These are phyloP conservation scores for Epichloe sp. DNA, from an alignment of 2,329 filamentous ascomycete species.

Conservation along the genomic window DNA sequence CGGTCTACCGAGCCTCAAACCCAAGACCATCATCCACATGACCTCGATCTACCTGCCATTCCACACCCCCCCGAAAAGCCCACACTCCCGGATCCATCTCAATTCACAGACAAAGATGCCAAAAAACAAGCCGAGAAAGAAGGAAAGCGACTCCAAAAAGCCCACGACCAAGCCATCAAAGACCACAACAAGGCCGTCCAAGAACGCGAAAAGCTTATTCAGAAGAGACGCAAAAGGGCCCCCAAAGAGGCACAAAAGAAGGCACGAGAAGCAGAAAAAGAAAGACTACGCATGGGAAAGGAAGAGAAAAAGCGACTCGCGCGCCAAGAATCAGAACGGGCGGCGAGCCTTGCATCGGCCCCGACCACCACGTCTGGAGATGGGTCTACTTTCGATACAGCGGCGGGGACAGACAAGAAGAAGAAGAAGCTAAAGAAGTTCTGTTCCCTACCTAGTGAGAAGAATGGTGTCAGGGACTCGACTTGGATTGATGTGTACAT, in stretches of 20 bases:
- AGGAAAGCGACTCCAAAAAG: constrained; percentile 46
- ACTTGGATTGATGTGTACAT: constrained; percentile 73
- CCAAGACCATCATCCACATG: background rate
- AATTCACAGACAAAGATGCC: constrained; percentile 49
- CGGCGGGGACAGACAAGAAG: background rate
- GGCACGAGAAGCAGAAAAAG: constrained; percentile 27
- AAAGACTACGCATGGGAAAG: constrained; percentile 20
- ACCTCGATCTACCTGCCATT: constrained; percentile 26
- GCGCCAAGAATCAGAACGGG: constrained; percentile 12
- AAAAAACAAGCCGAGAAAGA: constrained; percentile 63
- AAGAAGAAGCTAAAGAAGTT: constrained; percentile 57
- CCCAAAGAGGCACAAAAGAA: constrained; percentile 28
- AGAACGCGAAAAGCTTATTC: constrained; percentile 46
- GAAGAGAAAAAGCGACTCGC: constrained; percentile 15
- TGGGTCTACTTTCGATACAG: background rate
- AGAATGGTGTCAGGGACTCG: constrained; percentile 44
- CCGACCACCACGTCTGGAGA: background rate
- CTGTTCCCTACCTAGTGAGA: constrained; percentile 53
- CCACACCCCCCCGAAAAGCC: constrained; percentile 36
- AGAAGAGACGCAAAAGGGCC: constrained; percentile 36
- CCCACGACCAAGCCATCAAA: constrained; percentile 54
- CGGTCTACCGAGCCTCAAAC: background rate
- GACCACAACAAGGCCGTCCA: constrained; percentile 50
- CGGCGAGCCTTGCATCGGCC: background rate
- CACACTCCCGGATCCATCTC: constrained; percentile 37